Evolutionary conservation across 345 rosid genomes (phyloP).

Genomic region (Zanthoxylum bungeanum): DNA sequence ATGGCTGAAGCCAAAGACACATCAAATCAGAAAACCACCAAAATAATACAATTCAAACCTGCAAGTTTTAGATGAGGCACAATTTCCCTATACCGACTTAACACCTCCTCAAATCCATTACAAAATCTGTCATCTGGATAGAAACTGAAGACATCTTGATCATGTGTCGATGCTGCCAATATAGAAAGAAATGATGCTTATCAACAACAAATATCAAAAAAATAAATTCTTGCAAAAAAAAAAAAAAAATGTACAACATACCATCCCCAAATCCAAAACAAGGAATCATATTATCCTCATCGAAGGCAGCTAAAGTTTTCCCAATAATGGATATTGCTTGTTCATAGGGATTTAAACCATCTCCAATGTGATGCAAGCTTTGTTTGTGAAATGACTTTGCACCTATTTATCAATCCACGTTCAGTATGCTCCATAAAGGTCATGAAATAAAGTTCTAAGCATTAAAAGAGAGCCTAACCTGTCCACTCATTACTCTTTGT

Average conservation of each 20-base stretch:
- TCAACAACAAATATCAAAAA: background rate
- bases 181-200: constrained; percentile 9
- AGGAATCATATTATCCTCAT: constrained; percentile 92
- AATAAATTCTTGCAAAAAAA: background rate
- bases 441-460: constrained; percentile 12
- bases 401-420: constrained; percentile 40
- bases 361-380: constrained; percentile 78
- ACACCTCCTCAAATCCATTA: constrained; percentile 94
- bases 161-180: constrained; percentile 86
- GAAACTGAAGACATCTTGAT: constrained; percentile 92
- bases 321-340: constrained; percentile 92
- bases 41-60: constrained; percentile 36
- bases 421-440: constrained; percentile 6
- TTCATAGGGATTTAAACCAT: constrained; percentile 74
- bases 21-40: constrained; percentile 1
- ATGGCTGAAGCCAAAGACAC: constrained; percentile 3
- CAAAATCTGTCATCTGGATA: constrained; percentile 58
- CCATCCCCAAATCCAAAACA: constrained; percentile 99
- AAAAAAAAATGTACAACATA: constrained; percentile 21
- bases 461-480: constrained; percentile 45
- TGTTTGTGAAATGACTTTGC: constrained; percentile 60
- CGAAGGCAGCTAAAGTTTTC: constrained; percentile 77
- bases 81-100: constrained; percentile 68
- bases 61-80: constrained; percentile 84
- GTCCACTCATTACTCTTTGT: constrained; percentile 99